Conservation (phyloP, 345 rosid species). For the Gossypium australe region DNA sequence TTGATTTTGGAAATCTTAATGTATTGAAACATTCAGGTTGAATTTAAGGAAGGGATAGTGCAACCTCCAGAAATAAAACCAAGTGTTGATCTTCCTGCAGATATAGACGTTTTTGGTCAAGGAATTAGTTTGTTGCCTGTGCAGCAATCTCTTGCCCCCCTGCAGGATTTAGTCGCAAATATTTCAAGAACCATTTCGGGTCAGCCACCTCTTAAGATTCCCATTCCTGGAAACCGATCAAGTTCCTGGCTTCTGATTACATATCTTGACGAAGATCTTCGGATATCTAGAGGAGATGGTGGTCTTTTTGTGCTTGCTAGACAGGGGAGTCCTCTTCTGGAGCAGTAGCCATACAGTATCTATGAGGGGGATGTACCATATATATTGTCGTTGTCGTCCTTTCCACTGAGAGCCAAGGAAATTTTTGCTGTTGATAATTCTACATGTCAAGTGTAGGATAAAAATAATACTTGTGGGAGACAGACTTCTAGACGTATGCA, state of each 20-base stretch:
- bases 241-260: conserved; percentile 85
- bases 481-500: not conserved
- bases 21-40: conserved; percentile 45
- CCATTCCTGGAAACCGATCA: conserved; percentile 66
- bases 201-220: conserved; percentile 75
- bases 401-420: not conserved
- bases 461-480: not conserved
- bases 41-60: conserved; percentile 76
- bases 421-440: not conserved
- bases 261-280: conserved; percentile 79
- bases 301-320: conserved; percentile 89
- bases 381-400: not conserved
- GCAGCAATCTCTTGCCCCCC: conserved; percentile 69
- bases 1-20: not conserved
- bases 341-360: conserved; percentile 27
- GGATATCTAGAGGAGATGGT: conserved; percentile 94
- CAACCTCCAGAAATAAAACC: conserved; percentile 84
- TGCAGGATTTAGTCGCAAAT: conserved; percentile 67
- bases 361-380: not conserved
- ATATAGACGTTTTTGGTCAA: conserved; percentile 65
- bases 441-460: not conserved
- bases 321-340: conserved; percentile 85
- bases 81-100: conserved; percentile 64
- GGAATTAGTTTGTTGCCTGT: conserved; percentile 56
- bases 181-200: conserved; percentile 68